These are phyloP conservation scores for Isatis tinctoria DNA, from an alignment of 345 rosid genomes.

Conservation along the genomic window DNA sequence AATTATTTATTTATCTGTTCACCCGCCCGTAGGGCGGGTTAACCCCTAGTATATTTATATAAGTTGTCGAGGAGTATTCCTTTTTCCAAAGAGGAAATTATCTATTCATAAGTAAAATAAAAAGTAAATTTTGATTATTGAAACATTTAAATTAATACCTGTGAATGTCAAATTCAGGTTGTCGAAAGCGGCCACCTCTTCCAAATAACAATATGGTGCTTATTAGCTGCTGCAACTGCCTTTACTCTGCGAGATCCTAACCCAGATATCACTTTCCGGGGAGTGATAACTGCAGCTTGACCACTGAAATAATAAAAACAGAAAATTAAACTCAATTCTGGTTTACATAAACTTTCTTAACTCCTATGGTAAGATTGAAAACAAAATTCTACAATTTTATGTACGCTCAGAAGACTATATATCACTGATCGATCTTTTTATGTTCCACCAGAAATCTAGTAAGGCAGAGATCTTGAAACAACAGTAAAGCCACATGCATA, in stretches of 20 bases:
- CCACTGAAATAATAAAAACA: constrained; percentile 52
- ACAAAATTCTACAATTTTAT: not conserved
- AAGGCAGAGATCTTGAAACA: not conserved
- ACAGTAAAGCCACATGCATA: not conserved
- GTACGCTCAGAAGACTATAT: not conserved
- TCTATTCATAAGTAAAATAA: no score
- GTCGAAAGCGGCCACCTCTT: no score
- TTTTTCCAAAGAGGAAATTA: no score
- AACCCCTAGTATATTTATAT: no score
- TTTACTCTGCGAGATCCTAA: constrained; percentile 79
- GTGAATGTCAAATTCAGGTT: no score
- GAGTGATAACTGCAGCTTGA: constrained; percentile 99
- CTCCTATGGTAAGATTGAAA: not conserved
- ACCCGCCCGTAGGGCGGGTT: no score
- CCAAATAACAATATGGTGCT: constrained; percentile 93
- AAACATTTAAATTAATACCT: no score
- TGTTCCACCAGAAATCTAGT: constrained; percentile 2
- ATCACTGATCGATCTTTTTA: not conserved
- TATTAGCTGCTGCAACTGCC: constrained; percentile 97
- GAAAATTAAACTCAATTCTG: not conserved
- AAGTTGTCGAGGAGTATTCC: no score
- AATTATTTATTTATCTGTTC: no score
- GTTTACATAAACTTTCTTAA: constrained; percentile 4
- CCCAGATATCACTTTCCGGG: constrained; percentile 85
- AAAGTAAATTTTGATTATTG: no score